These are phyloP conservation scores for Prunella vulgaris DNA, from an alignment of 257 asterid genomes.

Conservation along the genomic window DNA sequence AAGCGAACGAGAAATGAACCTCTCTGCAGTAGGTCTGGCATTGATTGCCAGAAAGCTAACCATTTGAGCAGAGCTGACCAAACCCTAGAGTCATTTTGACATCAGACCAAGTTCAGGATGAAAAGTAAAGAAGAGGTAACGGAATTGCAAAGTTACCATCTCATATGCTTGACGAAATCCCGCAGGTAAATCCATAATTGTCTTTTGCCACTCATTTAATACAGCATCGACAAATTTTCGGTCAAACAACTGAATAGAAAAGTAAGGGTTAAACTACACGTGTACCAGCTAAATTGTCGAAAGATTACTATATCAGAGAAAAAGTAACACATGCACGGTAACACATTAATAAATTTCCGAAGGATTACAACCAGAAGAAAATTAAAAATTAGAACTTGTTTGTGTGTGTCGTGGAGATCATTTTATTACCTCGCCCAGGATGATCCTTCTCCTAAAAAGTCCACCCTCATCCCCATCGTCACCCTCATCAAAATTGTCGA, in stretches of 20 bases:
- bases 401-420: neutral
- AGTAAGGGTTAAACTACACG: slow-evolving; percentile 7
- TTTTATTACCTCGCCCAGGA: slow-evolving; percentile 71
- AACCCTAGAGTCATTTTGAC: slow-evolving; percentile 55
- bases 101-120: slow-evolving; percentile 20
- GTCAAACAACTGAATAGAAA: slow-evolving; percentile 68
- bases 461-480: slow-evolving; percentile 99
- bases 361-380: neutral
- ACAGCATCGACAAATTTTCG: slow-evolving; percentile 92
- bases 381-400: neutral
- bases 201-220: slow-evolving; percentile 94
- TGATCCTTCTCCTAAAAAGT: slow-evolving; percentile 74
- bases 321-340: neutral
- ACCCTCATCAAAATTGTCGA: slow-evolving; percentile 92
- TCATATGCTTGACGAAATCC: slow-evolving; percentile 98
- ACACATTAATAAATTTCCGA: neutral
- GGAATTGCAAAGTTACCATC: slow-evolving; percentile 52
- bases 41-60: slow-evolving; percentile 71
- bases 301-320: neutral
- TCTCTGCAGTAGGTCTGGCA: slow-evolving; percentile 90
- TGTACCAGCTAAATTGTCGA: neutral
- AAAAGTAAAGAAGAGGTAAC: neutral
- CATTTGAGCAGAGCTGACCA: slow-evolving; percentile 96
- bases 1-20: slow-evolving; percentile 80
- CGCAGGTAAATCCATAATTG: slow-evolving; percentile 95